Conservation (phyloP, 345 rosid genomes). For the Rhodamnia argentea region DNA sequence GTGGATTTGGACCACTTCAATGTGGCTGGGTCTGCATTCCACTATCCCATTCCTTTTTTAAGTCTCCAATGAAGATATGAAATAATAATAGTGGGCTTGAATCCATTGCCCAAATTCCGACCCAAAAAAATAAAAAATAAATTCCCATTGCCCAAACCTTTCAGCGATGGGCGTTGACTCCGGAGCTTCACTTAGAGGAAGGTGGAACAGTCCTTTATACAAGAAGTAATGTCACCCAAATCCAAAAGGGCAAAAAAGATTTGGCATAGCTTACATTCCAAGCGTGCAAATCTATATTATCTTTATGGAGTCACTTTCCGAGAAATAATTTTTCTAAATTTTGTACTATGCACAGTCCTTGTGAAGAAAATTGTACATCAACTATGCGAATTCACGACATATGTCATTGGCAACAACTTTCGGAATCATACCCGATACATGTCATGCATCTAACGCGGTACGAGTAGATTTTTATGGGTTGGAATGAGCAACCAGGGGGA, state of each 20-base stretch:
- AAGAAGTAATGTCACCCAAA: not conserved
- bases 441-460: not conserved
- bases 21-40: not conserved
- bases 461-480: not conserved
- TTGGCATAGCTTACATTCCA: not conserved
- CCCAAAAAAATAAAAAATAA: too few species aligned
- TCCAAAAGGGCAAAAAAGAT: not conserved
- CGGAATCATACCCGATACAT: not conserved
- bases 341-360: rapidly evolving
- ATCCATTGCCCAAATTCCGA: not conserved
- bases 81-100: not conserved
- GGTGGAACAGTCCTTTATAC: not conserved
- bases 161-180: not conserved
- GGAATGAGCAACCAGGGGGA: not conserved
- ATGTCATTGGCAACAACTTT: not conserved
- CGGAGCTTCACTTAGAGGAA: not conserved
- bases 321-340: not conserved
- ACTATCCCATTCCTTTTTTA: not conserved
- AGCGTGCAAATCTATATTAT: not conserved
- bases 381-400: not conserved
- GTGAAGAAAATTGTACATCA: not conserved
- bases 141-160: not conserved
- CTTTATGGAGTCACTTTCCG: rapidly evolving
- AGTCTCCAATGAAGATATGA: not conserved
- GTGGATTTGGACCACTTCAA: not conserved